phyloP scores from a whole-genome alignment of 768 basidiomycete genomes.

The Epithele typhae region DNA sequence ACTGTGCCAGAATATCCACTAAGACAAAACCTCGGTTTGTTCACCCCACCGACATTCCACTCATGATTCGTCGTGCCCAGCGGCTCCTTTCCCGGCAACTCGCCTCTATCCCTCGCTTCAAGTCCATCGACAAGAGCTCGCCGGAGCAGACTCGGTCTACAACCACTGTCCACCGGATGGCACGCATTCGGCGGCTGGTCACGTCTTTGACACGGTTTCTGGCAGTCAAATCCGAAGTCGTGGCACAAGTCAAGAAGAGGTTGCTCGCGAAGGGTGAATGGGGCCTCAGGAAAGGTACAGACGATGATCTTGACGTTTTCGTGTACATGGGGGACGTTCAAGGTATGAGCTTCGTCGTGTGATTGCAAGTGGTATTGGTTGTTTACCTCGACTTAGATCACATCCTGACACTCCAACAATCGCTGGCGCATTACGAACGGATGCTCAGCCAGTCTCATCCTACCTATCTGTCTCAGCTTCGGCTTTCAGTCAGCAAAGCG shows the following conservation, averaged over 20 bases:
- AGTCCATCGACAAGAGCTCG: conserved; percentile 4
- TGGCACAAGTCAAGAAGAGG: conserved; percentile 75
- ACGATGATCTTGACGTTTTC: conserved; percentile 63
- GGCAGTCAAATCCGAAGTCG: conserved; percentile 77
- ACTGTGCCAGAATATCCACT: background rate
- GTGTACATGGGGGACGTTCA: conserved; percentile 92
- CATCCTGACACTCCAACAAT: conserved; percentile 81
- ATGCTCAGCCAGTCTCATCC: conserved; percentile 87
- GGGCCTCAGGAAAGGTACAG: conserved; percentile 32
- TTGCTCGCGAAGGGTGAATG: conserved; percentile 40
- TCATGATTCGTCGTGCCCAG: conserved; percentile 13
- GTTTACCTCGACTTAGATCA: conserved; percentile 75
- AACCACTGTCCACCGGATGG: conserved; percentile 69
- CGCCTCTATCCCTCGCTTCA: conserved; percentile 13
- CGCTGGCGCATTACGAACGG: conserved; percentile 81
- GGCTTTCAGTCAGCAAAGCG: conserved; percentile 52
- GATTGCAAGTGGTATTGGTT: background rate
- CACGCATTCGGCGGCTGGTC: conserved; percentile 70
- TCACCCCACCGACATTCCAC: conserved; percentile 2
- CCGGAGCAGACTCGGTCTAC: conserved; percentile 24
- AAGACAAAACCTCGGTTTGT: conserved; percentile 7
- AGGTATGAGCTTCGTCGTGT: conserved; percentile 54
- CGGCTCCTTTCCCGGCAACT: conserved; percentile 1
- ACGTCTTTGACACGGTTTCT: conserved; percentile 74
- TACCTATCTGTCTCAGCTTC: conserved; percentile 76